A percentile compares a stretch with the other conserved stretches of the same genome.
Conservation (phyloP, 2,329 filamentous ascomycete species). For the Pseudocercospora cruenta region DNA sequence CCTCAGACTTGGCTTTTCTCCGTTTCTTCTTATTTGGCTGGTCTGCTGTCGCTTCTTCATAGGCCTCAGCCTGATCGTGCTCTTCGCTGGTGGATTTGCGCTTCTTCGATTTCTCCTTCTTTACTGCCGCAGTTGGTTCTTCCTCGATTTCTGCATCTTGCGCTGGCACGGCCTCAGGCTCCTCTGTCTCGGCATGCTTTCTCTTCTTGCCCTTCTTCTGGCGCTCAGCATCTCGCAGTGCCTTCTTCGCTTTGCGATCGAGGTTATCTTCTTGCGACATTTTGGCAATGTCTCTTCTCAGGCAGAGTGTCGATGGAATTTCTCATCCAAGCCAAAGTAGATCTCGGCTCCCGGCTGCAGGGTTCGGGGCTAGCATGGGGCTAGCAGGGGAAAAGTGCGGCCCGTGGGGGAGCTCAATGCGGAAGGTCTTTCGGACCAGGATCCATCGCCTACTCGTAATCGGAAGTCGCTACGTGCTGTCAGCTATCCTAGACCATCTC, state of each 20-base stretch:
- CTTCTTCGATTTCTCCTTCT: slow-evolving; percentile 15
- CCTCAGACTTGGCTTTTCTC: slow-evolving; percentile 11
- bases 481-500: not conserved
- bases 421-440: slow-evolving; percentile 2
- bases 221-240: slow-evolving; percentile 41
- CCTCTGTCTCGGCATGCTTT: slow-evolving; percentile 33
- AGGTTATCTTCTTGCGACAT: slow-evolving; percentile 36
- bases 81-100: slow-evolving; percentile 20
- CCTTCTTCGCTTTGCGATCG: slow-evolving; percentile 42
- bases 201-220: slow-evolving; percentile 41
- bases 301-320: not conserved
- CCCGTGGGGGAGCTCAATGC: not conserved
- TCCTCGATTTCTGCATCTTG: slow-evolving; percentile 20
- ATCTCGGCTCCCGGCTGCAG: not conserved
- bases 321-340: not conserved
- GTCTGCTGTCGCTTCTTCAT: slow-evolving; percentile 20
- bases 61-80: slow-evolving; percentile 29
- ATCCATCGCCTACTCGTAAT: not conserved
- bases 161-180: slow-evolving; percentile 23
- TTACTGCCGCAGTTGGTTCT: slow-evolving; percentile 27
- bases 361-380: too few relatives aligned
- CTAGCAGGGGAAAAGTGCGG: not conserved
- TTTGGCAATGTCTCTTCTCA: not conserved
- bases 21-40: slow-evolving; percentile 28
- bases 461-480: too few relatives aligned